Base-by-base conservation (phyloP, 345 rosid genomes). In the Firmiana major region DNA sequence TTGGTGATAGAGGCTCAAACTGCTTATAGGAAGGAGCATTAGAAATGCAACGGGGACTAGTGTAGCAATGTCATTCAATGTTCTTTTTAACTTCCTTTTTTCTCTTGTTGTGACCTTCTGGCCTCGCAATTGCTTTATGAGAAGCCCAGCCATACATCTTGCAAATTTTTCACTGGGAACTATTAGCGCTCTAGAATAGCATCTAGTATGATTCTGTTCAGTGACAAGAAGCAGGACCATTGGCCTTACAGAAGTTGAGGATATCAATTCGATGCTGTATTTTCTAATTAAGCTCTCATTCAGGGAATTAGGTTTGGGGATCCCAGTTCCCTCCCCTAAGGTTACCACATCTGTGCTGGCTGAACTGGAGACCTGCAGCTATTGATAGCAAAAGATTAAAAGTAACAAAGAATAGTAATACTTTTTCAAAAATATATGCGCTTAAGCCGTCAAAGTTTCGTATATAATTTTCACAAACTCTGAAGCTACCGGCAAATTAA, bases 1-100 rank as follows among this genome's bases (percentile, higher is more conserved):
- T 26, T 31, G 60, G 26, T 71, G 26, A 71, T 26, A 28, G 26
- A 12, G 31, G n/a, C n/a, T 70, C 34, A 16, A 48, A 31, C n/a
- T 31, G 62, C 90, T 83, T 85, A 89, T 93, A 51, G 95, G 93
- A 76, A 91, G 78, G 70, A 89, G 81, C 93, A 91, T 91, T 66
- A 91, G 81, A 59, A 91, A 81, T 45, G 90, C 82, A 60, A 89
- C 73, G 0, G 95, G 95, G 63, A 89, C 60, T 43, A 91, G 88
- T 9, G 85, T 63, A 7, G 89, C 86, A 3, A 89, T 70, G 83
- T 89, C 93, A 71, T 65, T 83, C n/a, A 89, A 28, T 6, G 89
- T 87, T 78, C 86, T 82, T 79, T 83, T 78, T 21, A 89, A 43
- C 81, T 82, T 89, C 80, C 73, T 85, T 58, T 62, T 71, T 62